These are phyloP conservation scores for Fusarium napiforme DNA, from an alignment of 2,329 filamentous ascomycete species.

Conservation along the genomic window DNA sequence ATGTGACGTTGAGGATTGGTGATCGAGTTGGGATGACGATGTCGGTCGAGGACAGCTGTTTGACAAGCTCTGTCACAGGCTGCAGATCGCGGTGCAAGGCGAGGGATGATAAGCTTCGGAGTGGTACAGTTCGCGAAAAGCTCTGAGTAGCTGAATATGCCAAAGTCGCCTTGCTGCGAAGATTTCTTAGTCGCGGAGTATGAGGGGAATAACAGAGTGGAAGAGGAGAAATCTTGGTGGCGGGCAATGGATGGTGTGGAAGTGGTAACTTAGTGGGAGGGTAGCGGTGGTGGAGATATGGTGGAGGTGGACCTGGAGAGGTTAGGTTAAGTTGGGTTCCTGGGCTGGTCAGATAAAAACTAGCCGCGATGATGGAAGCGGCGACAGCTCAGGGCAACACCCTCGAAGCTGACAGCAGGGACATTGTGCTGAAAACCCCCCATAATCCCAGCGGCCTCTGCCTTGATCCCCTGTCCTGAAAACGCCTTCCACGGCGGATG, in stretches of 20 bases:
- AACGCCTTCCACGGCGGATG: slow-evolving; percentile 29
- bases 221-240: slow-evolving; percentile 43
- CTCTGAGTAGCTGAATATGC: not conserved
- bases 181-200: not conserved
- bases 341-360: slow-evolving; percentile 9
- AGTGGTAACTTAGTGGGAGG: slow-evolving; percentile 20
- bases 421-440: slow-evolving; percentile 4
- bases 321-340: slow-evolving; percentile 19
- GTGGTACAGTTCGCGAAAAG: slow-evolving; percentile 5
- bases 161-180: slow-evolving; percentile 28
- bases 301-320: slow-evolving; percentile 40
- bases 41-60: slow-evolving; percentile 43
- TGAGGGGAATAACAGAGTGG: slow-evolving; percentile 31
- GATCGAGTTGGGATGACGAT: slow-evolving; percentile 24
- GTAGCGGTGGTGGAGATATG: slow-evolving; percentile 39
- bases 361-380: slow-evolving; percentile 45
- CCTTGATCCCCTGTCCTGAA: slow-evolving; percentile 26
- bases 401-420: slow-evolving; percentile 11
- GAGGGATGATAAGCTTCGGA: slow-evolving; percentile 30
- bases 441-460: slow-evolving; percentile 21
- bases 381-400: slow-evolving; percentile 28
- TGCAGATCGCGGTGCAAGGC: slow-evolving; percentile 28
- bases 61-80: slow-evolving; percentile 45
- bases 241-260: slow-evolving; percentile 42
- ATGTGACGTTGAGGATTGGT: slow-evolving; percentile 11